Base-by-base conservation (phyloP, 2,329 filamentous ascomycete species). In the Pestalotiopsis sp. region DNA sequence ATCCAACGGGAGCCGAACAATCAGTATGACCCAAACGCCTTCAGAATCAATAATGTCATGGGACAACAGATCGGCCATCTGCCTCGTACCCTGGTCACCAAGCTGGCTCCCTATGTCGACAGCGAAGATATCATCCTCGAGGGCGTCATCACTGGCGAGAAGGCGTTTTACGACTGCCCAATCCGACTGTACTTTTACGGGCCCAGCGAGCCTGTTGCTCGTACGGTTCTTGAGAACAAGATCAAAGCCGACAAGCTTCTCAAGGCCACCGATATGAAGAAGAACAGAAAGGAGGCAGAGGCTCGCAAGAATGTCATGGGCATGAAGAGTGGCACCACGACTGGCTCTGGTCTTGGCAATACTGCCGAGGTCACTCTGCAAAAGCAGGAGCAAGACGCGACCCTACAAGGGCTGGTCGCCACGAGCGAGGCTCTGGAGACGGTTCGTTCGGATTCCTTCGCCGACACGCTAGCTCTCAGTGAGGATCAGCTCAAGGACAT, bases 11-110 rank as follows among this genome's bases (percentile, higher is more conserved):
- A 93, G 72, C 88, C 90, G 2, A 72, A 75, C 2, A 94, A 94
- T 72, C 66, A 83, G 72, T 93, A 92, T 75, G 93, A 96, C 76
- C 71, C 73, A 5, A 96, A 96, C 80, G 93, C 93, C 0, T 93
- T 97, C 68, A 88, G 89, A 4, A 88, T 97, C 1, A 86, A 92
- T 74, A 97, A 96, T 77, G 92, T 95, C 14, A 87, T 92, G 75
- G 87, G 89, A 17, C 78, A 80, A 7, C 93, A 97, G 75, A 93
- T 97, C 73, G 94, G 94, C 0, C 93, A 97, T 79, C 83, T 97
- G 56, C 91, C 92, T 6, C 84, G 88, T 13, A 83, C 80, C 1
- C 76, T 93, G 25, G 93, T 90, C 0, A 81, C 84, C n/a, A 95
- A 92, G 78, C 81, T 97, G 66, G 90, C 93, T 0, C 87, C 86